These are phyloP conservation scores for Debaryomyces tyrocola DNA, from an alignment of 805 yeast species.

Conservation along the genomic window DNA sequence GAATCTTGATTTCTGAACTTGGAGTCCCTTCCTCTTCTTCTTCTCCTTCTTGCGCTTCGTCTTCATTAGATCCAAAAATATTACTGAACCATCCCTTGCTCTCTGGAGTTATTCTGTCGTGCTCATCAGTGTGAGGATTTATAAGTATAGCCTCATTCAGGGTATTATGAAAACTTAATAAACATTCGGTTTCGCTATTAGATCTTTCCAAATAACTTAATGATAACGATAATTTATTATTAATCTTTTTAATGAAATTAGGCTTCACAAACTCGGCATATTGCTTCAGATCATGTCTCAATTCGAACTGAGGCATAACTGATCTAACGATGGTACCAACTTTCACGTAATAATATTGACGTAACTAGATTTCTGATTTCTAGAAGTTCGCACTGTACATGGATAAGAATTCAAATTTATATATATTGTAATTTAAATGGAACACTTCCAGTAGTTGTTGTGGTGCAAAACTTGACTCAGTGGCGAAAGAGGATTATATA, in stretches of 20 bases:
- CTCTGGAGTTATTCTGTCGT: not conserved
- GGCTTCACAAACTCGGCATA: slow-evolving; percentile 2
- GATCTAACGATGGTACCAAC: too few species aligned
- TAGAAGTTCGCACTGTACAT: not conserved
- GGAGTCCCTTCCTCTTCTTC: not conserved
- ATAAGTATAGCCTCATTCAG: slow-evolving; percentile 11
- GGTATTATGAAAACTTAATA: slow-evolving; percentile 21
- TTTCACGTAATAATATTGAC: too few species aligned
- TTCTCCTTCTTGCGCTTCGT: not conserved
- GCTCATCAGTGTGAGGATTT: slow-evolving; percentile 9
- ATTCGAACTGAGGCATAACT: not conserved
- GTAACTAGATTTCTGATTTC: too few species aligned
- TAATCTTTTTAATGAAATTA: slow-evolving; percentile 18
- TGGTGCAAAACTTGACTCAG: too few species aligned
- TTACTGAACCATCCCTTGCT: slow-evolving; percentile 14
- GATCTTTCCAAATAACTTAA: slow-evolving; percentile 13
- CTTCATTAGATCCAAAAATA: slow-evolving; percentile 11
- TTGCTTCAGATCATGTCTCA: not conserved
- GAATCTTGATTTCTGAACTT: slow-evolving; percentile 13
- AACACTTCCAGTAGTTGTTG: too few species aligned
- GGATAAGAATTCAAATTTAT: not conserved
- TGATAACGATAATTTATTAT: slow-evolving; percentile 19
- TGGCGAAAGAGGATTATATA: not conserved
- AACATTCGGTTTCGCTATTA: slow-evolving; percentile 16
- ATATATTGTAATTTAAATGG: too few species aligned